Evolutionary conservation across 176 grass and related monocot species (phyloP).

Genomic region (Luzula sylvatica): DNA sequence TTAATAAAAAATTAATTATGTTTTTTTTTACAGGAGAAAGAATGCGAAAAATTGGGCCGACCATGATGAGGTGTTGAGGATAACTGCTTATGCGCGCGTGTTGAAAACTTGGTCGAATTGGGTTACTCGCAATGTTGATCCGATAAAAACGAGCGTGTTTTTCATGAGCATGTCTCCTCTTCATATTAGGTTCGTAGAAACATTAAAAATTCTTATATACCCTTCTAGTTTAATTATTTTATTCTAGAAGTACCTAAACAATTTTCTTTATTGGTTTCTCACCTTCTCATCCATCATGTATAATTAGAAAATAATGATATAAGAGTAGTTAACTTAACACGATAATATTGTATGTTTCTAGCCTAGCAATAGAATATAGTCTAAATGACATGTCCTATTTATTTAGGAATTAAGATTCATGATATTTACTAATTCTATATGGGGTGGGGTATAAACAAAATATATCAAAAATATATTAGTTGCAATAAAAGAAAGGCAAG

Average conservation of each 20-base stretch:
- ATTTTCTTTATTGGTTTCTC: too few relatives aligned
- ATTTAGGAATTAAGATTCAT: too few relatives aligned
- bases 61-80: constrained; percentile 53
- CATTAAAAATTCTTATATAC: neutral
- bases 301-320: neutral
- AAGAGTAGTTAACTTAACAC: neutral
- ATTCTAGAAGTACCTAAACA: too few relatives aligned
- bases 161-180: constrained; percentile 86
- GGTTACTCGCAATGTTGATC: constrained; percentile 51
- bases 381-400: too few relatives aligned
- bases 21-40: constrained; percentile 37
- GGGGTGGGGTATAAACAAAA: too few relatives aligned
- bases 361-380: too few relatives aligned
- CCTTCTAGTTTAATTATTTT: neutral
- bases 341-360: too few relatives aligned
- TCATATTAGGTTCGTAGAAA: constrained; percentile 45
- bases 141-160: constrained; percentile 37
- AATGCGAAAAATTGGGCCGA: constrained; percentile 55
- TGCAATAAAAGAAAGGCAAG: too few relatives aligned
- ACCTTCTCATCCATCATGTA: too few relatives aligned
- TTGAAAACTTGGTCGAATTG: constrained; percentile 50
- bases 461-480: too few relatives aligned
- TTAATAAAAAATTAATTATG: too few relatives aligned
- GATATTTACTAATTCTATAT: too few relatives aligned
- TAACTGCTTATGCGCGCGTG: constrained; percentile 44